Base-by-base conservation (phyloP, 75 land plant species). In the Isoetes taiwanensis region DNA sequence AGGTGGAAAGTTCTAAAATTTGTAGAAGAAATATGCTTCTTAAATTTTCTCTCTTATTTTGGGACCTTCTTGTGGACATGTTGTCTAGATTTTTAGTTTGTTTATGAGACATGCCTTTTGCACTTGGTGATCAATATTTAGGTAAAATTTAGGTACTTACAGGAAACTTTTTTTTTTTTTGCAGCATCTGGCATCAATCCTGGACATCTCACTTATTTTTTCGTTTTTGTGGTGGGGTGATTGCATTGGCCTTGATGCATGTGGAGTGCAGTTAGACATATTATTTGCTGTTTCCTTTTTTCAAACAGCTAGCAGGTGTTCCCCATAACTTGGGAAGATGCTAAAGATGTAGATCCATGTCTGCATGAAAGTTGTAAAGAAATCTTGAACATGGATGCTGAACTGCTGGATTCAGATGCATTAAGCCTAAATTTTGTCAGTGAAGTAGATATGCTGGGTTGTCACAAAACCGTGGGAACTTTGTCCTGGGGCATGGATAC, bases 391-490 rank as follows among this genome's bases (percentile, higher is more conserved):
- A 78, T 87, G 95, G 85, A 87, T 63, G 56, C 80, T 28, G 79
- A 66, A 10, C 50, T 63, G 37, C 27, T 91, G 29, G 89, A 91
- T 62, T 76, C 83, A 30, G 95, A 81, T 77, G 82, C 66, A 35
- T 66, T 91, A 52, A 95, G 83, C 43, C 77, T 91, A 4, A 87
- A 88, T 20, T 91, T 91, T 77, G 81, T 79, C 17, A 69, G 69
- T 40, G 95, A 87, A 67, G 54, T 77, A 40, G 95, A 87, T 34
- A 74, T 80, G 61, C 56, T 91, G 43, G 97, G 97, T 12, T 46
- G 71, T 5, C 74, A 69, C 37, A 80, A 64, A 61, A 56, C 60
- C 32, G 64, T 81, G 61, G 97, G 87, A 57, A 88, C 87, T 23
- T 79, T 76, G 39, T 56, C 69, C 38, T 88, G 81, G 30, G 97